Evolutionary conservation across 331 rosid species (phyloP).

Genomic region (Stylosanthes scabra): DNA sequence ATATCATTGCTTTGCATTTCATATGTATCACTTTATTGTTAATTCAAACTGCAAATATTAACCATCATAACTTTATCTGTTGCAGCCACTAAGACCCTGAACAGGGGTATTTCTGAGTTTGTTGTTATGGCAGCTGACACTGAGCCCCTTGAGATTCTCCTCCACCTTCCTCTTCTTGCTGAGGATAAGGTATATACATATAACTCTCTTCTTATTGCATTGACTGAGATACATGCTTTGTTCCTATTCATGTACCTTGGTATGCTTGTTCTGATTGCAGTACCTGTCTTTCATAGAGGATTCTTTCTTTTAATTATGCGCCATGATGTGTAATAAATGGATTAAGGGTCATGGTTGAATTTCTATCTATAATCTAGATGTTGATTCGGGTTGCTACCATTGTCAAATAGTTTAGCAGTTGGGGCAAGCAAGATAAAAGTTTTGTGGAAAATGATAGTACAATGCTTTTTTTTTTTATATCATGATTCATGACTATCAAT

Average conservation of each 20-base stretch:
- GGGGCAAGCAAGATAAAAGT: not conserved
- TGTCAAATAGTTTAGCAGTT: not conserved
- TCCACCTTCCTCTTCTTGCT: conserved; percentile 84
- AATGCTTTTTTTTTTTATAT: not conserved
- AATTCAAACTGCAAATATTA: not conserved
- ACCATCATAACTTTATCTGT: not conserved
- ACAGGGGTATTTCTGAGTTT: conserved; percentile 88
- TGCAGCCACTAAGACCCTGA: conserved; percentile 87
- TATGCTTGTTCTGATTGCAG: too few relatives aligned
- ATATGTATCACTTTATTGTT: not conserved
- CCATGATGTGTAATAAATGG: not conserved
- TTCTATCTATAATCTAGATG: not conserved
- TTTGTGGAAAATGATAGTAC: not conserved
- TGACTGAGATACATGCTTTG: too few relatives aligned
- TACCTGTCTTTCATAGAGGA: not conserved
- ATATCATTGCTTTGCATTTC: not conserved
- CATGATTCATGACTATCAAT: not conserved
- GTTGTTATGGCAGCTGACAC: conserved; percentile 86
- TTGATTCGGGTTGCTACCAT: not conserved
- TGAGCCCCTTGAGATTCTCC: conserved; percentile 92
- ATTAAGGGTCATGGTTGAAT: not conserved
- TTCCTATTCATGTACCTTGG: too few relatives aligned
- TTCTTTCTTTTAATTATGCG: not conserved
- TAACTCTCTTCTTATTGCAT: too few relatives aligned
- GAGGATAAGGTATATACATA: conserved; percentile 71